Percentiles rank a stretch among this genome's conserved stretches.
Conservation (phyloP, 306 rosid species). For the Cicer arietinum region DNA sequence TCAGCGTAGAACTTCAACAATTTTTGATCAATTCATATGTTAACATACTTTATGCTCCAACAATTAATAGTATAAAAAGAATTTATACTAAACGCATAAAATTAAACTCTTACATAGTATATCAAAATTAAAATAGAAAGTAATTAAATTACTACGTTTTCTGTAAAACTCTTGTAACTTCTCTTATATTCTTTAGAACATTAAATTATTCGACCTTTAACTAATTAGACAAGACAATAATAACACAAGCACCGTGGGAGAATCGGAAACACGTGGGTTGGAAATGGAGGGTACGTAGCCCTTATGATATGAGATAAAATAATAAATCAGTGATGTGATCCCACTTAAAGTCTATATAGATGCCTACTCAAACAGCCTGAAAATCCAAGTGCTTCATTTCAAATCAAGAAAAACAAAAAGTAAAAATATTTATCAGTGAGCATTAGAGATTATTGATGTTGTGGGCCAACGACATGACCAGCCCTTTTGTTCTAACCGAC, state of each 20-base stretch:
- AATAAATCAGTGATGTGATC: background rate
- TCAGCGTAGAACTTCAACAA: too few relatives aligned
- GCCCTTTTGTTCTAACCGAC: background rate
- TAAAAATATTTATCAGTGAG: too few relatives aligned
- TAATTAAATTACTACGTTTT: too few relatives aligned
- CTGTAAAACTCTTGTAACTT: too few relatives aligned
- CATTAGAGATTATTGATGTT: background rate
- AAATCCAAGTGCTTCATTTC: background rate
- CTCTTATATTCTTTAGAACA: too few relatives aligned
- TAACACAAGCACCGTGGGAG: background rate
- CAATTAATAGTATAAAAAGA: too few relatives aligned
- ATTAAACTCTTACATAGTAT: too few relatives aligned
- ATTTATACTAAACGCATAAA: too few relatives aligned
- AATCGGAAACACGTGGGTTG: slow-evolving; percentile 18
- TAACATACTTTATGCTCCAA: too few relatives aligned
- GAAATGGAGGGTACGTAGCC: too few relatives aligned
- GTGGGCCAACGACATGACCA: background rate
- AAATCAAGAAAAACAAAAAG: background rate
- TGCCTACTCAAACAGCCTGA: background rate
- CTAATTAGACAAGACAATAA: background rate
- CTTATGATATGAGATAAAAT: background rate
- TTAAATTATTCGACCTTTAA: background rate
- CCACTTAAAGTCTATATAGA: background rate
- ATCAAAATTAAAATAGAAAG: too few relatives aligned
- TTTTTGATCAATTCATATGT: too few relatives aligned